Conservation (phyloP, 495 filamentous ascomycete genomes). For the Lasiosphaeria hispida region DNA sequence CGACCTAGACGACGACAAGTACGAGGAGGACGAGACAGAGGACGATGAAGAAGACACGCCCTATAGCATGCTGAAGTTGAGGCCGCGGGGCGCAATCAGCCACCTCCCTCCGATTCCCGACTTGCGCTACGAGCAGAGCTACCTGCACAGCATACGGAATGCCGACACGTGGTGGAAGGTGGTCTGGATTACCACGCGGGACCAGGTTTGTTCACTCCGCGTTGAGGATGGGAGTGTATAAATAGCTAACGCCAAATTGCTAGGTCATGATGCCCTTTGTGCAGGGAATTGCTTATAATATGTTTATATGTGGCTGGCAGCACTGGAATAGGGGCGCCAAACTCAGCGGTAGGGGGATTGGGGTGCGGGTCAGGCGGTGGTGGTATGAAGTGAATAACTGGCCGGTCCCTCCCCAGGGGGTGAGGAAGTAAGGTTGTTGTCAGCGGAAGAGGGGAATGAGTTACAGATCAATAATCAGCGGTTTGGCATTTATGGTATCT, state of each 20-base stretch:
- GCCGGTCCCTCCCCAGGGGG: constrained; percentile 49
- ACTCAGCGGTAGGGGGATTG: constrained; percentile 66
- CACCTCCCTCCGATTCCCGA: constrained; percentile 84
- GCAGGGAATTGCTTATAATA: constrained; percentile 80
- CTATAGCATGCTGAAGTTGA: constrained; percentile 54
- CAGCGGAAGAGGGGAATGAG: neutral
- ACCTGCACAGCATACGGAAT: constrained; percentile 75
- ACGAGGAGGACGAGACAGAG: constrained; percentile 34
- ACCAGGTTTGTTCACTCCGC: constrained; percentile 62
- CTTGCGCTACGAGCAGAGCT: constrained; percentile 95
- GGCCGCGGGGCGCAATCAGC: constrained; percentile 38
- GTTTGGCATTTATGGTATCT: neutral
- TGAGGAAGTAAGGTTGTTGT: constrained; percentile 11
- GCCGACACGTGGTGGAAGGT: constrained; percentile 76
- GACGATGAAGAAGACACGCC: constrained; percentile 52
- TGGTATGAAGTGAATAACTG: constrained; percentile 92
- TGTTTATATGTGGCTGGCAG: constrained; percentile 76
- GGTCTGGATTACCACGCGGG: constrained; percentile 77
- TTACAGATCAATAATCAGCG: neutral
- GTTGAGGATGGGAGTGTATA: neutral
- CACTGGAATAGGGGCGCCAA: constrained; percentile 74
- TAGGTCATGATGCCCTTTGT: constrained; percentile 79
- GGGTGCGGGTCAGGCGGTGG: constrained; percentile 74
- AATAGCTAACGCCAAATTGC: neutral
- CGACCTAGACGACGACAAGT: constrained; percentile 17